A percentile compares a stretch with the other conserved stretches of the same genome.
phyloP scores from a whole-genome alignment of 1,139 yeast species.

The Trichomonascaceae sp. region DNA sequence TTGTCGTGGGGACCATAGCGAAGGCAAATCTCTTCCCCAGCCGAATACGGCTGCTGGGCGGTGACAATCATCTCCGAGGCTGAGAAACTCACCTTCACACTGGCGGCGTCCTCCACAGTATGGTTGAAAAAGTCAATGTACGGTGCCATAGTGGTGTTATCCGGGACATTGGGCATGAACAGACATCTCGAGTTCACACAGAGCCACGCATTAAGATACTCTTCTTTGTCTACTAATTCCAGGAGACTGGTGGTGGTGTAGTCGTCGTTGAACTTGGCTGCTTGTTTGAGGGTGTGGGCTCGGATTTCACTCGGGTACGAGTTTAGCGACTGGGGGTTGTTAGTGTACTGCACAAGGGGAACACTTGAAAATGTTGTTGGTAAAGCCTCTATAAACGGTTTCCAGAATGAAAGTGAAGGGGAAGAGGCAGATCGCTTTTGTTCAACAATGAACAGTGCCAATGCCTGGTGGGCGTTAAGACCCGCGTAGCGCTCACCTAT shows the following conservation, averaged over 20 bases:
- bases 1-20: constrained; percentile 86
- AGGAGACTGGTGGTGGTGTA: constrained; percentile 9
- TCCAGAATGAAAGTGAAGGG: constrained; percentile 15
- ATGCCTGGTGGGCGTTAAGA: constrained; percentile 17
- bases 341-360: constrained; percentile 28
- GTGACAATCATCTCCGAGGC: constrained; percentile 33
- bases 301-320: constrained; percentile 17
- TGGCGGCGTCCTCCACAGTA: constrained; percentile 31
- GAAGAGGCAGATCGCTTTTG: constrained; percentile 9
- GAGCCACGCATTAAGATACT: constrained; percentile 62
- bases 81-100: constrained; percentile 37
- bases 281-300: constrained; percentile 14
- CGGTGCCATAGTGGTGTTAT: constrained; percentile 85
- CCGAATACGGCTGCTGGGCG: constrained; percentile 24
- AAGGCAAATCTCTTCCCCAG: constrained; percentile 50
- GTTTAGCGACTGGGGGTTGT: constrained; percentile 15
- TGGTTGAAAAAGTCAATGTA: constrained; percentile 84
- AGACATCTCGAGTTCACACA: constrained; percentile 86
- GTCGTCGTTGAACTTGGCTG: constrained; percentile 17
- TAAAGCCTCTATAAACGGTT: constrained; percentile 17
- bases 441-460: constrained; percentile 14
- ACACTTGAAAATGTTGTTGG: constrained; percentile 13
- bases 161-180: constrained; percentile 42
- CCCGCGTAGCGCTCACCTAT: too few species aligned
- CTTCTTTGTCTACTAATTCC: constrained; percentile 5